Conservation (phyloP, 352 stramenopile genomes). For the Phytopythium oedochilum region DNA sequence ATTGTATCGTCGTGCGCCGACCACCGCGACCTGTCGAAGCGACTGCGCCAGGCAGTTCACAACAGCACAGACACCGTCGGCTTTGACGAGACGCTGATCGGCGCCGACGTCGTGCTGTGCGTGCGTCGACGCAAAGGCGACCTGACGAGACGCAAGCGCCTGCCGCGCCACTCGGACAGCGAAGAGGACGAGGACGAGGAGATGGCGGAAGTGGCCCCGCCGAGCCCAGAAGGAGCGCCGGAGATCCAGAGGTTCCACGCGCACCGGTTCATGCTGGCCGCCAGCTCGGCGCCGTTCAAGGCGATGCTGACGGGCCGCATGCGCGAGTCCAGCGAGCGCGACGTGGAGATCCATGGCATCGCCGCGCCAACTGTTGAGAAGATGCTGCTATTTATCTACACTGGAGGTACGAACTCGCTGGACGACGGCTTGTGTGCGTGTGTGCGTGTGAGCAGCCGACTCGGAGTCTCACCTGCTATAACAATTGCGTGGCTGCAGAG, state of each 20-base stretch:
- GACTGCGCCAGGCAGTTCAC: conserved; percentile 47
- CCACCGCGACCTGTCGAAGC: conserved; percentile 52
- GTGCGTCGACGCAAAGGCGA: conserved; percentile 15
- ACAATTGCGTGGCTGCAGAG: conserved; percentile 18
- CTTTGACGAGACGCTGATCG: conserved; percentile 61
- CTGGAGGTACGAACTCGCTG: conserved; percentile 37
- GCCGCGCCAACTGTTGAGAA: conserved; percentile 64
- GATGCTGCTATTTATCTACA: conserved; percentile 86
- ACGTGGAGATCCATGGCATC: conserved; percentile 72
- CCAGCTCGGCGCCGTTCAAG: conserved; percentile 77
- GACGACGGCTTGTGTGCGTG: too few relatives aligned
- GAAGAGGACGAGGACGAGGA: conserved; percentile 1
- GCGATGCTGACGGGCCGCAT: conserved; percentile 81
- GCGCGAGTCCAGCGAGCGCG: conserved; percentile 60
- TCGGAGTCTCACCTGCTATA: background rate
- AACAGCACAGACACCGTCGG: conserved; percentile 16
- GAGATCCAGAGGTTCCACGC: conserved; percentile 40
- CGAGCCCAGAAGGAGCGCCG: background rate
- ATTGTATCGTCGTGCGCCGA: conserved; percentile 49
- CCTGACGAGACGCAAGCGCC: background rate
- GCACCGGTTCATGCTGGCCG: conserved; percentile 80
- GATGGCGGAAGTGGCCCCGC: background rate
- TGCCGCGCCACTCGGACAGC: conserved; percentile 2
- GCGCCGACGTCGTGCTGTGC: conserved; percentile 72
- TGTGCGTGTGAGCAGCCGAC: too few relatives aligned